Percentiles rank a stretch among this genome's conserved stretches.
These are phyloP conservation scores for Tetrapisispora namnaoensis DNA, from an alignment of 805 yeast genomes.

Conservation along the genomic window DNA sequence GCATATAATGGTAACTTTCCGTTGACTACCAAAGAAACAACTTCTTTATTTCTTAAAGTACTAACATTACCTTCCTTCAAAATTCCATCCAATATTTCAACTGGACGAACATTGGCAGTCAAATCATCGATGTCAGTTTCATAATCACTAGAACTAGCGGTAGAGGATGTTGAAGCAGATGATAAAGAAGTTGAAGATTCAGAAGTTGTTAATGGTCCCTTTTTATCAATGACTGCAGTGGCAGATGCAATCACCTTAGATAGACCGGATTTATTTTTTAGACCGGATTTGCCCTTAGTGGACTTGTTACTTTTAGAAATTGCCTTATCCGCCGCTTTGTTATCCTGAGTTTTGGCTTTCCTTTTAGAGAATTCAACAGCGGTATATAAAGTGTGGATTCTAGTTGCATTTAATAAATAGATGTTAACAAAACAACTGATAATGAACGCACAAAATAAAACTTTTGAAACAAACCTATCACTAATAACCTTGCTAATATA, in stretches of 20 bases:
- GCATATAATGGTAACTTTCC: slow-evolving; percentile 90
- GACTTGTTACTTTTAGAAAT: not conserved
- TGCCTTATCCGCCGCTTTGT: not conserved
- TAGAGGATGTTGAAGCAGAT: not conserved
- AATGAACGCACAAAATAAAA: slow-evolving; percentile 60
- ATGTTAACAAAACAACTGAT: slow-evolving; percentile 72
- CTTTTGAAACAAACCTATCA: slow-evolving; percentile 73
- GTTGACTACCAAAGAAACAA: slow-evolving; percentile 54
- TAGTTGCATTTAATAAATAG: slow-evolving; percentile 79
- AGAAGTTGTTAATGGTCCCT: not conserved
- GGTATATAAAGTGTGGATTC: slow-evolving; percentile 43
- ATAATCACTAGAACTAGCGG: slow-evolving; percentile 11
- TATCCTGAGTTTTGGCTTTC: slow-evolving; percentile 1
- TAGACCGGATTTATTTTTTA: not conserved
- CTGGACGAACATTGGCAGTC: slow-evolving; percentile 34
- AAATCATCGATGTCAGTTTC: slow-evolving; percentile 31
- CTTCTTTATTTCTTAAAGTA: slow-evolving; percentile 60
- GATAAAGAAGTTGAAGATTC: not conserved
- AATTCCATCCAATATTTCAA: slow-evolving; percentile 53
- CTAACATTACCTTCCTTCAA: slow-evolving; percentile 65
- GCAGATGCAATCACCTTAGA: not conserved
- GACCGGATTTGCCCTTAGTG: not conserved
- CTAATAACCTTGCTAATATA: slow-evolving; percentile 58
- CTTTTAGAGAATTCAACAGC: slow-evolving; percentile 24
- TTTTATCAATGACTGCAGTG: not conserved